These are phyloP conservation scores for Bonia amplexicaulis DNA, from an alignment of 176 grass and related monocot species.

Conservation along the genomic window DNA sequence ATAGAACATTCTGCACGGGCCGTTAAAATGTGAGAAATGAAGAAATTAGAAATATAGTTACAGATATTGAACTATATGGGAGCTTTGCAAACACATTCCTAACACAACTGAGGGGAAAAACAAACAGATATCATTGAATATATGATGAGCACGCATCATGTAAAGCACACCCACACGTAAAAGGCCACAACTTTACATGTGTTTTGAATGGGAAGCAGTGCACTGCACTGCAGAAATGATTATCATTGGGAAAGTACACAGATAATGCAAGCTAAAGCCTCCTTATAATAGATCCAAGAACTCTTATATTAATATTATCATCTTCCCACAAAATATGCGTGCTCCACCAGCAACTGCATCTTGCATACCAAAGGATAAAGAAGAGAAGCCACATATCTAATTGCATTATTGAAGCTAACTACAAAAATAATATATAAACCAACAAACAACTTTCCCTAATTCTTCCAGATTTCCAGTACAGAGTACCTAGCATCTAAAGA, in stretches of 20 bases:
- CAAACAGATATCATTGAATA: not conserved
- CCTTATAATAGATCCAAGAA: constrained; percentile 24
- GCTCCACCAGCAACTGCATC: constrained; percentile 21
- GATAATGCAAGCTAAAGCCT: not conserved
- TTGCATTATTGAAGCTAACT: not conserved
- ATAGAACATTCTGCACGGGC: constrained; percentile 77
- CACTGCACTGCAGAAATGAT: not conserved
- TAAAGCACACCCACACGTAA: not conserved
- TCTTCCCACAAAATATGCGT: constrained; percentile 1
- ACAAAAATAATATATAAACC: not conserved
- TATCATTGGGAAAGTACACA: not conserved
- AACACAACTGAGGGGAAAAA: not conserved
- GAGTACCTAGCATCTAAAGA: not conserved
- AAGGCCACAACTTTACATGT: constrained; percentile 3
- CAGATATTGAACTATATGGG: not conserved
- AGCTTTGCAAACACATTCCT: not conserved
- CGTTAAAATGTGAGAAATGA: not conserved
- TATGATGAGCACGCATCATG: not conserved
- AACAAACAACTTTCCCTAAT: not conserved
- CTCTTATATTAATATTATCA: not conserved
- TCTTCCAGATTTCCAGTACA: not conserved
- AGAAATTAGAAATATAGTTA: not conserved
- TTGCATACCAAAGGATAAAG: constrained; percentile 1
- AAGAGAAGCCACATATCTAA: not conserved
- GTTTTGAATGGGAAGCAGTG: not conserved